phyloP scores from a whole-genome alignment of 768 basidiomycete genomes.

The Termitomyces sp. region DNA sequence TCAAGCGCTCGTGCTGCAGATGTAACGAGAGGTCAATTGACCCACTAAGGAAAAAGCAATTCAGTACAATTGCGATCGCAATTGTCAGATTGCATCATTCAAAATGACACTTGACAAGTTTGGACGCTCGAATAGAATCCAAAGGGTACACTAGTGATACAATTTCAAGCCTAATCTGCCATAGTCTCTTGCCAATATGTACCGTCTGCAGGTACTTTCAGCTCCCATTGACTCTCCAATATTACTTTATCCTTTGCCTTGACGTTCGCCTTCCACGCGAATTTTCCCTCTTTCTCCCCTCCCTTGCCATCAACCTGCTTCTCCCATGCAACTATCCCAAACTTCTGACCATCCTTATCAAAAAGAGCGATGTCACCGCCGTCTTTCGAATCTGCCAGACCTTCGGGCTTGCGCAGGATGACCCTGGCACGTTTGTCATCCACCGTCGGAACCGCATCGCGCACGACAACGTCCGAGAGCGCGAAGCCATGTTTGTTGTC shows the following conservation, averaged over 20 bases:
- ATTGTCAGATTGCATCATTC: neutral
- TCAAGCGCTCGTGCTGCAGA: too few species aligned
- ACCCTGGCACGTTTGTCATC: slow-evolving; percentile 39
- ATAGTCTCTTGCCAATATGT: slow-evolving; percentile 20
- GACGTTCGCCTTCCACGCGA: slow-evolving; percentile 48
- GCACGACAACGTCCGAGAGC: slow-evolving; percentile 40
- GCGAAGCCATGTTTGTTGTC: slow-evolving; percentile 44
- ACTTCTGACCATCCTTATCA: slow-evolving; percentile 27
- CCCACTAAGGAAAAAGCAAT: too few species aligned
- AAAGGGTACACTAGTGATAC: neutral
- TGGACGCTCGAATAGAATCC: too few species aligned
- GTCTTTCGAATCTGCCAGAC: slow-evolving; percentile 39
- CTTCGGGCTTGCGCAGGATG: slow-evolving; percentile 39
- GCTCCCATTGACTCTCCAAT: slow-evolving; percentile 48
- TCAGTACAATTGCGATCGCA: too few species aligned
- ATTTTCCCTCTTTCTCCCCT: slow-evolving; percentile 50
- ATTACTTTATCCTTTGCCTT: slow-evolving; percentile 35
- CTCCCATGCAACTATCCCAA: slow-evolving; percentile 29
- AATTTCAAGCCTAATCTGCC: neutral
- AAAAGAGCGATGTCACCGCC: slow-evolving; percentile 28
- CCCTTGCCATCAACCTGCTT: slow-evolving; percentile 36
- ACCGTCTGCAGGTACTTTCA: slow-evolving; percentile 33
- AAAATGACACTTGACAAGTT: too few species aligned
- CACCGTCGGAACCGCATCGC: slow-evolving; percentile 39
- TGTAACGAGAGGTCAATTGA: too few species aligned